Base-by-base conservation (phyloP, 148 eudicot genomes). In the Persicaria tinctoria region DNA sequence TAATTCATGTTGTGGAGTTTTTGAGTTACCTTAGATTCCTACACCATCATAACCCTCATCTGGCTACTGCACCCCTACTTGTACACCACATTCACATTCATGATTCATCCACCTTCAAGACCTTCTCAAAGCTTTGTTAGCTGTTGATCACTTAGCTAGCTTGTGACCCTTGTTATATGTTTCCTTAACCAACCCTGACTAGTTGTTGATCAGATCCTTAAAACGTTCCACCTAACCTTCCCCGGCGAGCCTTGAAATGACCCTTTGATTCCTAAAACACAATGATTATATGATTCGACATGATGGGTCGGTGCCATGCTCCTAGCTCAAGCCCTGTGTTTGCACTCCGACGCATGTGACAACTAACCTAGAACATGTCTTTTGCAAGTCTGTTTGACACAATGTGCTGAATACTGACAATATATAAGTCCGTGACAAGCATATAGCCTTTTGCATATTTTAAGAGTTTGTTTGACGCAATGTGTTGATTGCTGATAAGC, bases 31-130 rank as follows among this genome's bases (percentile, higher is more conserved):
- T 78, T 53, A 78, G 80, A 74, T 78, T 78, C 83, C 83, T 78
- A 78, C 83, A 77, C 23, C 80, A 81, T 81, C 76, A 81, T 81
- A 62, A 77, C 77, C n/a, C 45, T 77, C 73, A 77, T 57, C 60
- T 80, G 68, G 69, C 66, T 46, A 68, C 75, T 74, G 78, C 53
- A 9, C 76, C 70, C 79, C 77, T 77, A 80, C 74, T 32, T 32
- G 41, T 49, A 74, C 75, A 74, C 70, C 75, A 81, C 60, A 44
- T 38, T 50, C 53, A 23, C 66, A 8, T 10, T 57, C 53, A 9
- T 50, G 12, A 50, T 50, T 50, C 53, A 50, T 50, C 32, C 32
- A 18, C 9, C 23, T 57, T 12, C 8, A 60, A 3, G 20, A 20
- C 4, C 9, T 59, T 59, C 12, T 20, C 17, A 59, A 59, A 23